Evolutionary conservation across 345 rosid species (phyloP).

Genomic region (Clarkia xantiana): DNA sequence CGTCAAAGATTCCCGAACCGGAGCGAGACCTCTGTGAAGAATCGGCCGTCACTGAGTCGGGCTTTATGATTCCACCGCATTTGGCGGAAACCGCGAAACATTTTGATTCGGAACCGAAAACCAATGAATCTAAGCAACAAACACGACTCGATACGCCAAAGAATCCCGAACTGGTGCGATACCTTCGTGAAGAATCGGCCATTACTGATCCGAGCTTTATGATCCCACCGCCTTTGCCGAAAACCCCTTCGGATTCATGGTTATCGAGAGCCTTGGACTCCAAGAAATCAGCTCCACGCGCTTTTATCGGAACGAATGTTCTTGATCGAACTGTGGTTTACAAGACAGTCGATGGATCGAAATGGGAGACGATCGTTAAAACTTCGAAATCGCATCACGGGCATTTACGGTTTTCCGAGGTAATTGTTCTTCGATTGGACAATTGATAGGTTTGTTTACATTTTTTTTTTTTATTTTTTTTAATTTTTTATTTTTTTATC

Average conservation of each 20-base stretch:
- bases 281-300: constrained; percentile 27
- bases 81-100: background rate
- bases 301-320: constrained; percentile 16
- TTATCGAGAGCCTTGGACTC: constrained; percentile 50
- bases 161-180: background rate
- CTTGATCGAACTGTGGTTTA: background rate
- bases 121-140: background rate
- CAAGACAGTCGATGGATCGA: constrained; percentile 14
- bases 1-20: too few species aligned
- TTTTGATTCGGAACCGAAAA: background rate
- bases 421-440: constrained; percentile 9
- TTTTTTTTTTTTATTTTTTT: too few species aligned
- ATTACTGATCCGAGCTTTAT: constrained; percentile 17
- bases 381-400: constrained; percentile 38
- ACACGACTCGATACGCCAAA: background rate
- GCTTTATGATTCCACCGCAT: constrained; percentile 31
- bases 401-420: constrained; percentile 48
- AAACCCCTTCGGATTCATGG: constrained; percentile 93
- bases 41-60: constrained; percentile 9
- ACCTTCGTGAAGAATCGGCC: background rate
- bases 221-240: constrained; percentile 58
- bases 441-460: too few species aligned
- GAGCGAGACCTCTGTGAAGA: background rate
- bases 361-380: constrained; percentile 77
- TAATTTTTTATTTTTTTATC: too few species aligned